These are phyloP conservation scores for Chaetomium globosum DNA, from an alignment of 2,329 filamentous ascomycete genomes.

Conservation along the genomic window DNA sequence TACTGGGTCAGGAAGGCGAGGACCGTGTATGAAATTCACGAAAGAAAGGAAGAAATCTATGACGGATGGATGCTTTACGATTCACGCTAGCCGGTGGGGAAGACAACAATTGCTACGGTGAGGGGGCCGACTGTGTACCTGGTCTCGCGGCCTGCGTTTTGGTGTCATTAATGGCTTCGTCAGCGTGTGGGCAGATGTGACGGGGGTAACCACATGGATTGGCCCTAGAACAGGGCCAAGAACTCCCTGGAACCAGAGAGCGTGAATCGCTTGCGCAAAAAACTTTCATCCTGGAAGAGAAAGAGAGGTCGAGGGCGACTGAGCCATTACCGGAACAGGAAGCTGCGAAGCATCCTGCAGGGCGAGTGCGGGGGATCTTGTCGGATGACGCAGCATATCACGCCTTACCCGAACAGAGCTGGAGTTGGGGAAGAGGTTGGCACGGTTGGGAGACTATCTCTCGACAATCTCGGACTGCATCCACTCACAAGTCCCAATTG, in stretches of 20 bases:
- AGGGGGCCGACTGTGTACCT: not conserved
- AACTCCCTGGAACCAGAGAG: not conserved
- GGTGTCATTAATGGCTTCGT: conserved; percentile 22
- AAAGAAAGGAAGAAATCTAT: not conserved
- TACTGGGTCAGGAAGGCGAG: conserved; percentile 9
- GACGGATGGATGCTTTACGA: not conserved
- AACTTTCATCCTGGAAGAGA: not conserved
- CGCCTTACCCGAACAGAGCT: not conserved
- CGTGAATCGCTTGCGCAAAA: conserved; percentile 2
- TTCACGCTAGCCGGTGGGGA: not conserved
- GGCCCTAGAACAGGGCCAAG: not conserved
- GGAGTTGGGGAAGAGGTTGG: not conserved
- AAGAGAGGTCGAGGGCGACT: not conserved
- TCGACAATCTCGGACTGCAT: not conserved
- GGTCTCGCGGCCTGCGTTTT: conserved; percentile 5
- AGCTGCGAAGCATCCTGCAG: conserved; percentile 23
- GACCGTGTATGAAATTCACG: not conserved
- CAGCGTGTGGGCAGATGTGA: conserved; percentile 15
- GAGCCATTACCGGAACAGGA: conserved; percentile 30
- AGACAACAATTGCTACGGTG: not conserved
- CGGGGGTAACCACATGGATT: not conserved
- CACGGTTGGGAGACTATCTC: not conserved
- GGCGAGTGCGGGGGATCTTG: conserved; percentile 14
- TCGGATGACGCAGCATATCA: conserved; percentile 21
- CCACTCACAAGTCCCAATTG: conserved; percentile 16